Evolutionary conservation across 441 rosid species (phyloP), one percentile per base, ranked within the genome.

Genomic region (Erodium moschatum): DNA sequence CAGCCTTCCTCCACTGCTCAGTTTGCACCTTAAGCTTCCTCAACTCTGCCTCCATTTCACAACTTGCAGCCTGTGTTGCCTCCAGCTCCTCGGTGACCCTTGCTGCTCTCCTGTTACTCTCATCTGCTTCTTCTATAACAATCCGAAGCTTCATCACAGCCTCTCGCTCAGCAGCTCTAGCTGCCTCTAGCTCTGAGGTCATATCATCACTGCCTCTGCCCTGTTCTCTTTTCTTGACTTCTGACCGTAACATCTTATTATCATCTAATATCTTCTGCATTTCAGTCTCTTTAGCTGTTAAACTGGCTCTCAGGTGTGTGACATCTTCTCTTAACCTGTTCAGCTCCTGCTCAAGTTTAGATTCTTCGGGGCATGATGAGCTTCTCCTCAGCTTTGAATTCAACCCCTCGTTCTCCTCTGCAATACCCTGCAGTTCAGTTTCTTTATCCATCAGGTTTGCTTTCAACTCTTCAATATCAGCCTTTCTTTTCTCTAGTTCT

Each of bases 1-100:
- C 89, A 72, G 94, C 94, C 79, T 88, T 88, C 75, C 91, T 84
- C 91, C 89, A 88, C 73, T 88, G 94, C 56, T 88, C 87, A n/a
- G 94, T 82, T 69, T 88, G 94, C 64, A 88, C 94, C 78, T 88
- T 88, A 19, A 86, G 80, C 78, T 79, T 84, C 79, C 91, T 84
- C 60, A 88, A 76, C 69, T 88, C 91, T 2, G 80, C 76, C 72
- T 88, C 94, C 80, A 83, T 78, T 52, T 86, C 87, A 0, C 83
- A 69, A 70, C 78, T 81, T 27, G 84, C 78, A 29, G 76, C 79
- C 72, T 88, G 91, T 31, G 89, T 81, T n/a, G 88, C 87, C 69
- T 85, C 91, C 0, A 88, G 84, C 76, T 88, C 88, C 81, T 88
- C 87, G 0, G 85, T 60, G 24, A 81, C 85, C 68, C 88, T 84